phyloP scores from a whole-genome alignment of 1,284 basidiomycete genomes.

The Rhodotorula sp. region DNA sequence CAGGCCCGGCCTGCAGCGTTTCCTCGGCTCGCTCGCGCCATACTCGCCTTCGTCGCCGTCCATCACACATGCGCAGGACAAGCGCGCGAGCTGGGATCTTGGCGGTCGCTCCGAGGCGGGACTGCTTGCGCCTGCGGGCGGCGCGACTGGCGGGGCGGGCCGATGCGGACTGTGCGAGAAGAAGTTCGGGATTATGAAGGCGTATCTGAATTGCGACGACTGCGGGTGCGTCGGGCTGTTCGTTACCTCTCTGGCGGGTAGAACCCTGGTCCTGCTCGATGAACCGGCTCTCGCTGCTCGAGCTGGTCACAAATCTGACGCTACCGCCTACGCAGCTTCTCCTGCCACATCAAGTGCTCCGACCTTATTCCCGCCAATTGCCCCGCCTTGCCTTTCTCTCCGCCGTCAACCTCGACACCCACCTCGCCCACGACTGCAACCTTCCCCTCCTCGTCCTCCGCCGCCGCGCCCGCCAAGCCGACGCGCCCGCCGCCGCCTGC shows the following conservation, averaged over 20 bases:
- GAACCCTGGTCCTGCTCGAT: neutral
- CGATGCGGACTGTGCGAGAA: conserved; percentile 82
- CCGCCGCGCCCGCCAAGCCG: conserved; percentile 2
- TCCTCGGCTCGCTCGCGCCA: conserved; percentile 39
- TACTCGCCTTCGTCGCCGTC: conserved; percentile 3
- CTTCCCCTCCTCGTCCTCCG: neutral
- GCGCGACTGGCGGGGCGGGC: neutral
- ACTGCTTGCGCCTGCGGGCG: conserved; percentile 20
- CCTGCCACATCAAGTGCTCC: conserved; percentile 38
- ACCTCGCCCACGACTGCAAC: neutral
- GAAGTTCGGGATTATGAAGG: conserved; percentile 75
- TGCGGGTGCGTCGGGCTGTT: conserved; percentile 60
- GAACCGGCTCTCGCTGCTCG: neutral
- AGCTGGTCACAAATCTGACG: too few relatives aligned
- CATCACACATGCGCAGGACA: neutral
- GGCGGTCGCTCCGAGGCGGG: neutral
- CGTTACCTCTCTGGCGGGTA: conserved; percentile 53
- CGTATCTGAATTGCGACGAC: conserved; percentile 83
- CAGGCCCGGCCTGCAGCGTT: conserved; percentile 63
- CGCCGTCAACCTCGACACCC: neutral
- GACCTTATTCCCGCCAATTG: conserved; percentile 17
- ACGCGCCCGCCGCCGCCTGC: conserved; percentile 3
- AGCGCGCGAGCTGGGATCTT: conserved; percentile 9
- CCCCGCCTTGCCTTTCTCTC: neutral
- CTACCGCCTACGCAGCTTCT: neutral